These are phyloP conservation scores for Acacia melanoxylon DNA, from an alignment of 306 rosid species.

Conservation along the genomic window DNA sequence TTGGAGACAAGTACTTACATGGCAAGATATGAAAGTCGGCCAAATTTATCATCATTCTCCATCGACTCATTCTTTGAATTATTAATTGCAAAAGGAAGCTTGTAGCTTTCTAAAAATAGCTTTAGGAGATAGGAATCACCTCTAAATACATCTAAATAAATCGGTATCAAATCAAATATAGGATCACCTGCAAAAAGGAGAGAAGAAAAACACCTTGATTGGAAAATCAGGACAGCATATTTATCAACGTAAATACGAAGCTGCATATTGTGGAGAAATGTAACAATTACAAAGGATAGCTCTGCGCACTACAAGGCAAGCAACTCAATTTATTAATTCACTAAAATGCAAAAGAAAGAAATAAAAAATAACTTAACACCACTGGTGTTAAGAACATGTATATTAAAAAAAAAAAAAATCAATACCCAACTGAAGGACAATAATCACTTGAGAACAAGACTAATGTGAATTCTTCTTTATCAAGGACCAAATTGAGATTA, in stretches of 20 bases:
- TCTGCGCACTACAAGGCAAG: not conserved
- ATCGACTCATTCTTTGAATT: slow-evolving; percentile 39
- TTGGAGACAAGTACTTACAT: slow-evolving; percentile 65
- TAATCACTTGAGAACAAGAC: slow-evolving; percentile 15
- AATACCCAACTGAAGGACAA: slow-evolving; percentile 22
- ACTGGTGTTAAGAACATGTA: not conserved
- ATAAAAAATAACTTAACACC: not conserved
- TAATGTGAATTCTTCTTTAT: not conserved
- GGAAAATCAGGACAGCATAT: not conserved
- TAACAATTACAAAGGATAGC: not conserved
- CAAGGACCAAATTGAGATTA: slow-evolving; percentile 17
- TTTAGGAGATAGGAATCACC: slow-evolving; percentile 67
- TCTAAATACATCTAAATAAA: slow-evolving; percentile 86
- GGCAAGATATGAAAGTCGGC: slow-evolving; percentile 75
- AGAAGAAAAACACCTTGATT: not conserved
- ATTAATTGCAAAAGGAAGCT: slow-evolving; percentile 63
- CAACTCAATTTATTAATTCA: not conserved
- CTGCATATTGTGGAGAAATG: not conserved
- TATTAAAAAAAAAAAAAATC: not conserved
- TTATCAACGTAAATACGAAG: not conserved
- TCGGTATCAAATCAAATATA: slow-evolving; percentile 78
- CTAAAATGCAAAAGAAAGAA: slow-evolving; percentile 5
- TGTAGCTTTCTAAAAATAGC: slow-evolving; percentile 75
- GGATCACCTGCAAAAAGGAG: slow-evolving; percentile 74
- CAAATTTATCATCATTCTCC: slow-evolving; percentile 52